Evolutionary conservation across 306 rosid species (phyloP), one percentile per base, ranked within the genome.

Genomic region (Delonix regia): DNA sequence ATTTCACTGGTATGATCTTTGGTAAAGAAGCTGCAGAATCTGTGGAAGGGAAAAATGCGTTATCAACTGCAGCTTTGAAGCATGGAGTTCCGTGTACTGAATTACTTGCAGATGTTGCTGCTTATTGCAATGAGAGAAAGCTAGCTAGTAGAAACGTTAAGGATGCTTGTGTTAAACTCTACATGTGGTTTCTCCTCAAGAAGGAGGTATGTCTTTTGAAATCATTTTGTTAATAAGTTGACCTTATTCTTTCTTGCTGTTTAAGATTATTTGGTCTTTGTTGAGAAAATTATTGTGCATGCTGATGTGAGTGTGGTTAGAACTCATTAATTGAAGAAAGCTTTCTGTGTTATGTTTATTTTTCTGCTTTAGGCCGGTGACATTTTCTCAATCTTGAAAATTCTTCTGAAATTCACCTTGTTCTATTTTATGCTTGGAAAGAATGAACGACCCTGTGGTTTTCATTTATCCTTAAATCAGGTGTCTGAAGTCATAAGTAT

Each of bases 161-260:
- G 80, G 98, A 95, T 86, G 94, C 94, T 65, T 91, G 89, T 86
- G 90, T 92, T 27, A 92, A 88, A 77, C 91, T 95, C 53, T 89
- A 81, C 84, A 88, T 80, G 74, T 95, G 99, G 99, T 81, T 82
- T 73, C 81, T 92, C 76, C 83, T 95, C 77, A 91, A 85, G 92
- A 88, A 84, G 62, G 81, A 86, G 97, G 99, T 95, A 87, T 19
- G 10, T 12, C 38, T 78, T 66, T 33, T 21, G 48, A 30, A 69
- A 16, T 33, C 21, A 51, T 67, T 34, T 38, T 56, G 27, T 34
- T n/a, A 39, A 33, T 59, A 44, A 73, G 13, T 59, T 14, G 27
- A 27, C 9, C 25, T 16, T 36, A 19, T 48, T 77, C 4, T 15
- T 7, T 62, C 36, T 5, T 49, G 45, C 36, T 45, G n/a, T 47